Evolutionary conservation across 176 grass and related monocot species (phyloP), one percentile per base, ranked within the genome.

Genomic region (Aegilops longissima): DNA sequence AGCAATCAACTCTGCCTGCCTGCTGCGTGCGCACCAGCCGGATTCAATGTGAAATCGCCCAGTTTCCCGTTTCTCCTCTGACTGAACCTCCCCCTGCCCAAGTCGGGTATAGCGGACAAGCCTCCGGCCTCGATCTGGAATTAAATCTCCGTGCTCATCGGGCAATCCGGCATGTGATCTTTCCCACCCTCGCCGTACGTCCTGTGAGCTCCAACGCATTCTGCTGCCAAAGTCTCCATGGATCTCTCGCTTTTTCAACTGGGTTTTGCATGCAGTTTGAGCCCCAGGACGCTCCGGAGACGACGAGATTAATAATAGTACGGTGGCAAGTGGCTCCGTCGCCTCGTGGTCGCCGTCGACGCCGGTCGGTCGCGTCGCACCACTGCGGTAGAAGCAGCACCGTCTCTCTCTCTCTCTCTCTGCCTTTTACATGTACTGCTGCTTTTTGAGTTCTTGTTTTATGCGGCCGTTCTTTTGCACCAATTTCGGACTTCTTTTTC

Each of bases 381-480:
- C 29, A 5, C 35, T 3, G 44, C 44, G 12, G 44, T 4, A 20
- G 2, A 9, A 38, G 24, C 14, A 31, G 14, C 21, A 44, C 42
- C 42, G 42, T 44, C 42, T 38, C 36, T 34, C 33, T 34, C 33
- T 34, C 33, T 38, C 36, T 27, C 27, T 27, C 27, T 77, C 70
- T 52, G 49, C 49, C 61, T 44, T 77, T 83, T 58, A 24, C 86
- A 24, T 47, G 25, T 77, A 30, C 29, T 29, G 40, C 20, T 10
- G 42, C 42, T 44, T 70, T 71, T 4, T n/a, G 8, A 38, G 13
- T 76, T 70, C 12, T 83, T 70, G 86, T 88, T 83, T 83, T 49
- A 49, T 24, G 63, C 25, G 35, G 35, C 73, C 80, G 12, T 61
- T 33, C 4, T 31, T 16, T 56, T 59, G 76, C 36, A 30, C 24